phyloP scores from a whole-genome alignment of 495 filamentous ascomycete genomes.

The Podospora sp. region DNA sequence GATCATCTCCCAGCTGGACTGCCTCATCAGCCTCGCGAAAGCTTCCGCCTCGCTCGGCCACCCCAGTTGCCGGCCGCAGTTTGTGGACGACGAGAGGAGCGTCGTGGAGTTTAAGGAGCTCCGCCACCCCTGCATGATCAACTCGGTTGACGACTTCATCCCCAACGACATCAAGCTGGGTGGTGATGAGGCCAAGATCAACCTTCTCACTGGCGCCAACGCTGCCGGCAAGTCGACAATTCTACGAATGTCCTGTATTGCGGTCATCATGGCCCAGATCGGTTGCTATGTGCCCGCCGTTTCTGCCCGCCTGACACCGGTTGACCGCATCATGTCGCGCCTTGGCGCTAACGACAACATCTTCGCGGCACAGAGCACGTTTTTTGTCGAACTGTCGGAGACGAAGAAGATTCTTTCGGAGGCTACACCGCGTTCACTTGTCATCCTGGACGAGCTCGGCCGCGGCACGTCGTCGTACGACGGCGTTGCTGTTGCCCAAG shows the following conservation, averaged over 20 bases:
- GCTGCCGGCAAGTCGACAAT: slow-evolving; percentile 99
- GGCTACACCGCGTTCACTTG: slow-evolving; percentile 89
- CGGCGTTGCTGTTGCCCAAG: slow-evolving; percentile 93
- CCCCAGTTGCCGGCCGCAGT: slow-evolving; percentile 84
- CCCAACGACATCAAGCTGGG: slow-evolving; percentile 93
- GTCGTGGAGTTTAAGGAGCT: slow-evolving; percentile 90
- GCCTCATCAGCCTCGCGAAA: slow-evolving; percentile 88
- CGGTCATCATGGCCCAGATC: slow-evolving; percentile 98
- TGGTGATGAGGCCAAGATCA: slow-evolving; percentile 77
- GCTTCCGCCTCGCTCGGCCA: slow-evolving; percentile 80
- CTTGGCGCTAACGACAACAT: slow-evolving; percentile 99
- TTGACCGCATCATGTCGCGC: slow-evolving; percentile 98
- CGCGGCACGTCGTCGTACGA: slow-evolving; percentile 94
- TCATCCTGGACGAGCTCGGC: slow-evolving; percentile 97
- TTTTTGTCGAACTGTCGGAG: slow-evolving; percentile 97
- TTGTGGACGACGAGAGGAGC: slow-evolving; percentile 81
- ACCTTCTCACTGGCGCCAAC: slow-evolving; percentile 93
- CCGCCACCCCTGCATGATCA: slow-evolving; percentile 90
- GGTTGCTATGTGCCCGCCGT: slow-evolving; percentile 88
- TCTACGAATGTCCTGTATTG: slow-evolving; percentile 92
- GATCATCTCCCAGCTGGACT: slow-evolving; percentile 90
- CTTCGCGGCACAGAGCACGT: slow-evolving; percentile 95
- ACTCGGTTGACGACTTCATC: slow-evolving; percentile 90
- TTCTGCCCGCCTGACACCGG: slow-evolving; percentile 83
- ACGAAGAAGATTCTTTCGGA: slow-evolving; percentile 98